Conservation (phyloP, 331 rosid species). For the Quercus lobata region DNA sequence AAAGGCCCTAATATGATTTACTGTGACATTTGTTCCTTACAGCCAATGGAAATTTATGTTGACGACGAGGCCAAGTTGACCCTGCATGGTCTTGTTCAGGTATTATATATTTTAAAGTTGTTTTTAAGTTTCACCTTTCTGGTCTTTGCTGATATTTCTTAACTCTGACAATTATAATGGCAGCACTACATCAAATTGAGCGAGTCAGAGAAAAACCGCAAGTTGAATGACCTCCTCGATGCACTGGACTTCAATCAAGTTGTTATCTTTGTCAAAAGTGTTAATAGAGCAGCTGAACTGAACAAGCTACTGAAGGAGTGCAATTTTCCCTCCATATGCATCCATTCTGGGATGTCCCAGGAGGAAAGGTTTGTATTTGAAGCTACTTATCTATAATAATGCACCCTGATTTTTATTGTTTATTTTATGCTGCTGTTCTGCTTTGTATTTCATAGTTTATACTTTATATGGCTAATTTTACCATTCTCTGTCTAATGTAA, state of each 20-base stretch:
- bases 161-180: slow-evolving; percentile 6
- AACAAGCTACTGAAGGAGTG: slow-evolving; percentile 95
- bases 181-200: slow-evolving; percentile 99
- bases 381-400: background rate
- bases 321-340: slow-evolving; percentile 95
- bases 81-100: slow-evolving; percentile 99
- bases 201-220: slow-evolving; percentile 93
- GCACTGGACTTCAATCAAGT: slow-evolving; percentile 98
- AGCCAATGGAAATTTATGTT: slow-evolving; percentile 99
- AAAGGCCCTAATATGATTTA: slow-evolving; percentile 85
- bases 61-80: slow-evolving; percentile 99
- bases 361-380: slow-evolving; percentile 77
- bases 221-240: slow-evolving; percentile 96
- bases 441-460: background rate
- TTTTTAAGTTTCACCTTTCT: background rate
- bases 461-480: background rate
- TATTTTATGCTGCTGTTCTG: background rate
- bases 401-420: background rate
- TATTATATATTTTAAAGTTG: slow-evolving; percentile 5
- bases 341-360: slow-evolving; percentile 98
- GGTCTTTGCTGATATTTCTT: background rate
- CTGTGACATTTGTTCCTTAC: slow-evolving; percentile 93
- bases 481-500: background rate
- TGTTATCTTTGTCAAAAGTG: slow-evolving; percentile 96
- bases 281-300: slow-evolving; percentile 95